Conservation (phyloP, 2,329 filamentous ascomycete species). For the Septoria petroselini region DNA sequence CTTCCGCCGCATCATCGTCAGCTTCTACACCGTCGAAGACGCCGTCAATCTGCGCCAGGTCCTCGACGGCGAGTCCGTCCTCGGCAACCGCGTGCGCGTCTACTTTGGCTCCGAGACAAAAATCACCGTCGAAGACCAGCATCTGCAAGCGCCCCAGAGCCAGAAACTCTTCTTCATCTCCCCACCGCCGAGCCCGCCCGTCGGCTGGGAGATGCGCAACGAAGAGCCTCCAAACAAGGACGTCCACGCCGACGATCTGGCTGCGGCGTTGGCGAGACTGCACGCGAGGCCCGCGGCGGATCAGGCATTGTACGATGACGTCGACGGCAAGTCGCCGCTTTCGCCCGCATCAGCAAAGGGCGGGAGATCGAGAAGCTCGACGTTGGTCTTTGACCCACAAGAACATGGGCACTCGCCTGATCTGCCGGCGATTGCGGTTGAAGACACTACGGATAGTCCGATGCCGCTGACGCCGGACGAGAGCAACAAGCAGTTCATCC, state of each 20-base stretch:
- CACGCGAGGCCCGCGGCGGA: slow-evolving; percentile 42
- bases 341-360: slow-evolving; percentile 32
- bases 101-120: slow-evolving; percentile 58
- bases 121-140: slow-evolving; percentile 42
- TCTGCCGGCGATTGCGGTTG: slow-evolving; percentile 62
- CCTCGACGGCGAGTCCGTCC: slow-evolving; percentile 70
- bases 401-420: slow-evolving; percentile 59
- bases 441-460: slow-evolving; percentile 54
- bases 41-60: slow-evolving; percentile 68
- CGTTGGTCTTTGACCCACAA: slow-evolving; percentile 61
- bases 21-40: slow-evolving; percentile 67
- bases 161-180: slow-evolving; percentile 66
- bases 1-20: slow-evolving; percentile 76
- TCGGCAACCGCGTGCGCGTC: slow-evolving; percentile 66
- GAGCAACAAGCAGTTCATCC: slow-evolving; percentile 46
- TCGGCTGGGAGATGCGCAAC: slow-evolving; percentile 62
- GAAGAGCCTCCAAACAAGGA: slow-evolving; percentile 65
- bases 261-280: slow-evolving; percentile 54
- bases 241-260: slow-evolving; percentile 61
- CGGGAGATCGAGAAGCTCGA: slow-evolving; percentile 49
- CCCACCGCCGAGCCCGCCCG: slow-evolving; percentile 61
- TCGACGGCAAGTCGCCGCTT: slow-evolving; percentile 22
- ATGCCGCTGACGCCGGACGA: slow-evolving; percentile 51
- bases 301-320: slow-evolving; percentile 31
- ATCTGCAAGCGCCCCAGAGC: slow-evolving; percentile 55